Percentiles rank a stretch among this genome's conserved stretches.
Evolutionary conservation across 257 asterid species (phyloP).

Genomic region (Solanum sejunctum): DNA sequence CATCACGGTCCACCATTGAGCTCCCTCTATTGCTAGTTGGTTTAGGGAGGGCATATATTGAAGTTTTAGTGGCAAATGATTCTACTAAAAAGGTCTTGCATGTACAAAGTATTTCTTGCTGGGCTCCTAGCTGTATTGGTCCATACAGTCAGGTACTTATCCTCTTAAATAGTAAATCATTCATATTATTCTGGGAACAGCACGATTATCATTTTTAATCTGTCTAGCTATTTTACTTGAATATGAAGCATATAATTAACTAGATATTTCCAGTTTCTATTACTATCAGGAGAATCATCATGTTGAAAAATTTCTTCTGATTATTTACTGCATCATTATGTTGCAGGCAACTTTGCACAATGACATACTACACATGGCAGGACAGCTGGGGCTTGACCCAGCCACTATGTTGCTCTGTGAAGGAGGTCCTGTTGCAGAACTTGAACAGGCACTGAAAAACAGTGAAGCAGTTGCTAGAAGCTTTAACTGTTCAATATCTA

Average conservation of each 20-base stretch:
- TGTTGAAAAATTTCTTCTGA: not conserved
- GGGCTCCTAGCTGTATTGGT: slow-evolving; percentile 99
- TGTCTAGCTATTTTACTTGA: not conserved
- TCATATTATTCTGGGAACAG: not conserved
- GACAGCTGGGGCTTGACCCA: slow-evolving; percentile 93
- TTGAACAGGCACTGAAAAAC: slow-evolving; percentile 60
- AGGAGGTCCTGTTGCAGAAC: slow-evolving; percentile 54
- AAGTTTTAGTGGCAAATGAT: slow-evolving; percentile 75
- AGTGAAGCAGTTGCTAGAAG: slow-evolving; percentile 74
- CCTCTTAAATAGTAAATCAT: not conserved
- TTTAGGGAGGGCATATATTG: slow-evolving; percentile 75
- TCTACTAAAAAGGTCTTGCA: slow-evolving; percentile 73
- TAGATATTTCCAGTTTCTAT: not conserved
- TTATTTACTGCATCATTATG: not conserved
- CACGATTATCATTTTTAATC: not conserved
- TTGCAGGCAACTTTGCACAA: slow-evolving; percentile 80
- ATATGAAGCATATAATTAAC: not conserved
- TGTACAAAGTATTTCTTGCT: slow-evolving; percentile 89
- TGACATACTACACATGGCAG: slow-evolving; percentile 83
- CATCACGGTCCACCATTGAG: slow-evolving; percentile 90
- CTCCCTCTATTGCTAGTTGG: slow-evolving; percentile 80
- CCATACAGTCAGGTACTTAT: slow-evolving; percentile 92
- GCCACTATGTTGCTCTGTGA: slow-evolving; percentile 74
- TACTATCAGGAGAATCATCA: not conserved
- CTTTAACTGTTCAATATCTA: slow-evolving; percentile 62